Evolutionary conservation across 345 rosid genomes (phyloP), one percentile per base, ranked within the genome.

Genomic region (Eucalyptus erythrocorys): DNA sequence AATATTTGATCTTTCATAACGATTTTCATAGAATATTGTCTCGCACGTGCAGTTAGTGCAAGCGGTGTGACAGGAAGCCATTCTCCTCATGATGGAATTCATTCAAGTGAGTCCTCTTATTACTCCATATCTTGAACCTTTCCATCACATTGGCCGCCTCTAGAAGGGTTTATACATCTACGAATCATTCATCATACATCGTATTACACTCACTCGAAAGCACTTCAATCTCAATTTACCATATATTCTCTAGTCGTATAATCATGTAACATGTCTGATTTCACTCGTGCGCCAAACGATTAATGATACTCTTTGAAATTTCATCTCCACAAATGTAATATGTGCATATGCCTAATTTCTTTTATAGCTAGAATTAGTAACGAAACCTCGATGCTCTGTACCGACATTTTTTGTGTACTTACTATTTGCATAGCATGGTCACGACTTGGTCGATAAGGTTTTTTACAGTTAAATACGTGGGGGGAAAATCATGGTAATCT

Each of bases 1-100:
- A 30, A 14, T 2, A 32, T 32, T 32, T 66, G 6, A 8, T 32
- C 21, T 32, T 66, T 66, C 22, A 7, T 66, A 32, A 66, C 2
- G 11, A 8, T 66, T 66, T 8, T 32, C 79, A 64, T 64, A 6
- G 10, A n/a, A 64, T 15, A n/a, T 66, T 16, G 40, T 32, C 40
- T 7, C 0, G 34, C 13, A 26, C 13, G 26, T 57, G 64, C 13
- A 57, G 30, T 1, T 2, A 0, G 0, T 6, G 0, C 48, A 48
- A 0, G 6, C 2, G 19, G 51, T 0, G 26, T 53, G 27, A 0
- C 0, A 13, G 3, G 6, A 55, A 55, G 27, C 64, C 13, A 4
- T 1, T 0, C 68, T 30, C 0, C 1, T 61, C 68, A 1, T 0
- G 57, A 0, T 53, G 57, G 26, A 53, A 0, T 0, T 1, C 0